Base-by-base conservation (phyloP, 345 rosid genomes). In the Balakata baccata region DNA sequence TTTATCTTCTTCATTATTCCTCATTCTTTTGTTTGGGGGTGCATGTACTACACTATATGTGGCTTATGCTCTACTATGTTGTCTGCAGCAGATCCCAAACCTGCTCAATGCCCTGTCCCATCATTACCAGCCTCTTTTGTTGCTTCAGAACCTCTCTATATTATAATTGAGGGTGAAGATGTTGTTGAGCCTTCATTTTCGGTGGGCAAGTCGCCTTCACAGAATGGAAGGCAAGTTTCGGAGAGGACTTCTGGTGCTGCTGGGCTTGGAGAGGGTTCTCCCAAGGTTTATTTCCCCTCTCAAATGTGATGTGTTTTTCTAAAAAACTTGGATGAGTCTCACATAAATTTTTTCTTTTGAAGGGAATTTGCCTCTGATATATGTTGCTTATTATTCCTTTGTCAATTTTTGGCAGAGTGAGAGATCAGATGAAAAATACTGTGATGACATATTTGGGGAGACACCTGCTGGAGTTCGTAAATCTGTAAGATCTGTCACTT, bases 391-490 rank as follows among this genome's bases (percentile, higher is more conserved):
- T 29, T 29, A 29, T 2, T 29, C 34, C 23, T 72, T 50, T 66
- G 34, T 56, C 6, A 11, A 59, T 9, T 75, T 64, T 87, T 69
- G 72, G 68, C 92, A 96, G 99, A 91, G 99, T 84, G 98, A 96
- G 86, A 69, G 88, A 75, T 91, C 88, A 66, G 88, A 78, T 68
- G 92, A 89, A 74, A 86, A 87, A 79, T 88, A 86, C 77, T 87
- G 89, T 78, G 99, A 93, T 82, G 99, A 96, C 77, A 93, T 96
- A 53, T 96, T 93, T 80, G 99, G 97, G 60, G 99, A 96, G 74
- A 89, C 99, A 9, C 99, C 99, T 11, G 81, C 88, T 71, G 88
- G 93, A 72, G 81, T 81, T 64, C 86, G 84, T 50, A 86, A 86
- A 85, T 47, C 14, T 80, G 98, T 94, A 85, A 74, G 85, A 58